Evolutionary conservation across 1,284 basidiomycete genomes (phyloP).

Genomic region (Peniophora sp.): DNA sequence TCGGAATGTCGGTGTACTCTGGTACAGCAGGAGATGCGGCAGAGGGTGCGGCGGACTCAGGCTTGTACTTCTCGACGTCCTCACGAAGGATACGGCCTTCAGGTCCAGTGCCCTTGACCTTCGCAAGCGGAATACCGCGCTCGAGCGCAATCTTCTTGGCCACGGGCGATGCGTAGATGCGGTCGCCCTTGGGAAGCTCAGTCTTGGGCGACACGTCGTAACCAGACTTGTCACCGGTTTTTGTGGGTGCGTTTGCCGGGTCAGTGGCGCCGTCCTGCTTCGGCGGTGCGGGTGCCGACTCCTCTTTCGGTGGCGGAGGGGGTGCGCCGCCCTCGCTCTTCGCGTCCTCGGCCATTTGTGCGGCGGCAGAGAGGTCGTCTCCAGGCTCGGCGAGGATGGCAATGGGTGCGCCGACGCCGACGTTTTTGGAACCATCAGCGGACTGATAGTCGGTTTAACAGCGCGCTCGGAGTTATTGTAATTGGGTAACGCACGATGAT

Average conservation of each 20-base stretch:
- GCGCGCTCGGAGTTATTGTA: background rate
- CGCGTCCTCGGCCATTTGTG: conserved; percentile 67
- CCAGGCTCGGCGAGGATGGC: conserved; percentile 91
- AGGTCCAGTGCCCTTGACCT: conserved; percentile 94
- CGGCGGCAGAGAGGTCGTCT: conserved; percentile 83
- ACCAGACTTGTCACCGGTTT: conserved; percentile 28
- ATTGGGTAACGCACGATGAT: conserved; percentile 51
- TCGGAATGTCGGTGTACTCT: conserved; percentile 87
- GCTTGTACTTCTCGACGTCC: conserved; percentile 88
- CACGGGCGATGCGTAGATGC: conserved; percentile 91
- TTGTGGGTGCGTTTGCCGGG: conserved; percentile 22
- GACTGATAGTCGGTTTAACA: conserved; percentile 34
- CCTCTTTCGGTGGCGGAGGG: conserved; percentile 23
- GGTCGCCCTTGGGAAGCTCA: conserved; percentile 61
- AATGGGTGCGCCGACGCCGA: conserved; percentile 82
- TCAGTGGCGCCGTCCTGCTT: conserved; percentile 30
- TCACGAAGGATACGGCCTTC: conserved; percentile 90
- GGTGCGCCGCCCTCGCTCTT: conserved; percentile 24
- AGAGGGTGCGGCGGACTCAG: conserved; percentile 35
- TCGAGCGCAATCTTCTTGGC: conserved; percentile 97
- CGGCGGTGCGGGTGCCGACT: conserved; percentile 26
- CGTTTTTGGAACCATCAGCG: conserved; percentile 79
- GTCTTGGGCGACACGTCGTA: conserved; percentile 31
- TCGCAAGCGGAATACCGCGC: conserved; percentile 83
- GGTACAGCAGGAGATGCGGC: conserved; percentile 36